Evolutionary conservation across 2,329 filamentous ascomycete genomes (phyloP).

Genomic region (Hypoxylon sp.): DNA sequence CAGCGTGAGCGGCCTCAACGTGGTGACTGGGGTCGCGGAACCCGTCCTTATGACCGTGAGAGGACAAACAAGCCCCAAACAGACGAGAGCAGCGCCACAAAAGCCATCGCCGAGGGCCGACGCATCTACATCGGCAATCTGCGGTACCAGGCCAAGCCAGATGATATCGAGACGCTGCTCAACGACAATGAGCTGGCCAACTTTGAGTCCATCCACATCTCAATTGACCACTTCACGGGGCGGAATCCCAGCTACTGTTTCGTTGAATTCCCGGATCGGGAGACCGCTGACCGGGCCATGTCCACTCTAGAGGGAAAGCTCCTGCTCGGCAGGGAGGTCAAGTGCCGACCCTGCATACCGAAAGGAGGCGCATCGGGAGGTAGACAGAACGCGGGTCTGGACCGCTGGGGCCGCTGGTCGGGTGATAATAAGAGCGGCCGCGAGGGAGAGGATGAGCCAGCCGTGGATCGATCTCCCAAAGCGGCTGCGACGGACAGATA

Average conservation of each 20-base stretch:
- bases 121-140: slow-evolving; percentile 78
- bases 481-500: slow-evolving; percentile 23
- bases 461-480: slow-evolving; percentile 5
- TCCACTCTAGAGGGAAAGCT: slow-evolving; percentile 66
- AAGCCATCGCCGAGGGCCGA: slow-evolving; percentile 51
- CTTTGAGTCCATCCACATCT: slow-evolving; percentile 74
- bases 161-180: slow-evolving; percentile 57
- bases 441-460: slow-evolving; percentile 11
- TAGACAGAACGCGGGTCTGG: slow-evolving; percentile 51
- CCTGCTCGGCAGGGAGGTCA: slow-evolving; percentile 72
- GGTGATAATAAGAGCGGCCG: slow-evolving; percentile 39
- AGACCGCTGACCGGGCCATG: slow-evolving; percentile 71
- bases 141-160: slow-evolving; percentile 65
- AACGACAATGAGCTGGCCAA: slow-evolving; percentile 54
- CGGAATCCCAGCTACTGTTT: slow-evolving; percentile 83
- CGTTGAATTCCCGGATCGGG: slow-evolving; percentile 73
- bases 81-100: slow-evolving; percentile 30
- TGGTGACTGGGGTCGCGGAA: slow-evolving; percentile 1
- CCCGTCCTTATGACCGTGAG: slow-evolving; percentile 32
- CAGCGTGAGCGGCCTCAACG: slow-evolving; percentile 2
- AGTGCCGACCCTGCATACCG: slow-evolving; percentile 75
- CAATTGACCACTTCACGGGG: slow-evolving; percentile 76
- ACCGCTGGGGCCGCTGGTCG: slow-evolving; percentile 64
- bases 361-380: slow-evolving; percentile 56
- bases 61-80: slow-evolving; percentile 17